phyloP scores from a whole-genome alignment of 2,329 filamentous ascomycete genomes.

The Graphiopsis chlorocephala region DNA sequence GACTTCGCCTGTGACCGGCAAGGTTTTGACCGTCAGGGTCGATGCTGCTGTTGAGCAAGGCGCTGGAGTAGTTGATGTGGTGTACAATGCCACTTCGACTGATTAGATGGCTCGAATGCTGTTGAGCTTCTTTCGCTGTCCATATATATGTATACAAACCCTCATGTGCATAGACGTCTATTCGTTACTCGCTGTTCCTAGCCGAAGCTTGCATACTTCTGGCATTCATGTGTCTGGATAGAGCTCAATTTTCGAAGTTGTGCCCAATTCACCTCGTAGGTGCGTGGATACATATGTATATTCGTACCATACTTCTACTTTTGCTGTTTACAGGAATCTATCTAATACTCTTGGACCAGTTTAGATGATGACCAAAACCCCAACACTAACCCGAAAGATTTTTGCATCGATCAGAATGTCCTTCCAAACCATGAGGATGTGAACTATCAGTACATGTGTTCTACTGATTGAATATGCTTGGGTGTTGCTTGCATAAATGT shows the following conservation, averaged over 20 bases:
- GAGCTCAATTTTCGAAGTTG: background rate
- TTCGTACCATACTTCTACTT: background rate
- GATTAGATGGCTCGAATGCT: background rate
- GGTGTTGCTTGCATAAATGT: no score
- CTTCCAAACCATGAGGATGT: no score
- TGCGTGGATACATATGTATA: background rate
- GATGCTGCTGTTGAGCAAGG: slow-evolving; percentile 39
- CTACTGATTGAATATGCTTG: no score
- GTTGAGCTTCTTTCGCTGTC: background rate
- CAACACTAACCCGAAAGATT: background rate
- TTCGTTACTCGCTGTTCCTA: background rate
- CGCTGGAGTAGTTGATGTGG: slow-evolving; percentile 35
- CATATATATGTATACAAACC: background rate
- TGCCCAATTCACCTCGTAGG: background rate
- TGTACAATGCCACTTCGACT: slow-evolving; percentile 35
- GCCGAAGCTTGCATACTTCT: background rate
- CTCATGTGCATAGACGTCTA: no score
- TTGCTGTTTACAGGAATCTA: background rate
- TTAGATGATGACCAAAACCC: background rate
- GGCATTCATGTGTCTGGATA: background rate
- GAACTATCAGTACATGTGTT: no score
- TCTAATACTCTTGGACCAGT: background rate
- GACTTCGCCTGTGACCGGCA: slow-evolving; percentile 33
- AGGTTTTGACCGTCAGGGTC: slow-evolving; percentile 35
- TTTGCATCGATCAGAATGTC: background rate